These are phyloP conservation scores for Diutina neorugosa DNA, from an alignment of 1,139 yeast genomes.

Conservation along the genomic window DNA sequence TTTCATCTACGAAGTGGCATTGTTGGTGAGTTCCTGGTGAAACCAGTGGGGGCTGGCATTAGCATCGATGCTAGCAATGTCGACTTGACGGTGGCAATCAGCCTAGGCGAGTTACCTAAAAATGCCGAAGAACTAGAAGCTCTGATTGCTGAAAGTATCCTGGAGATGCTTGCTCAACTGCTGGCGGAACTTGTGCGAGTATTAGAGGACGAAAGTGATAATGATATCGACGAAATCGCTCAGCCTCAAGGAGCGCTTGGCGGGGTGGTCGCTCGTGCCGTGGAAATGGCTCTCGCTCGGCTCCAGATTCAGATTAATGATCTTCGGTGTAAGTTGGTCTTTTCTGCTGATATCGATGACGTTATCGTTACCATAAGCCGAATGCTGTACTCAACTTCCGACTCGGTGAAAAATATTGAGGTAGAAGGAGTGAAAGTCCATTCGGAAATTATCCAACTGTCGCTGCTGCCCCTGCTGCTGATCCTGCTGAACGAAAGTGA, in stretches of 20 bases:
- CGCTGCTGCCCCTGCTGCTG: neutral
- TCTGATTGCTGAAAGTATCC: constrained; percentile 12
- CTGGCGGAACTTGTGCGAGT: constrained; percentile 53
- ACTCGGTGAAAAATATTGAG: constrained; percentile 34
- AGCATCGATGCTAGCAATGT: constrained; percentile 46
- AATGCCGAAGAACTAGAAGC: constrained; percentile 14
- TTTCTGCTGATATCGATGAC: constrained; percentile 30
- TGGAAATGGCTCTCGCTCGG: constrained; percentile 58
- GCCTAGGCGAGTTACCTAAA: constrained; percentile 17
- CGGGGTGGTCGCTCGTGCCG: constrained; percentile 49
- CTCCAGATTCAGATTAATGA: constrained; percentile 36
- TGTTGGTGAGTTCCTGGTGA: constrained; percentile 38
- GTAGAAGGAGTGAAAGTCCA: constrained; percentile 24
- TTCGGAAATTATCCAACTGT: neutral
- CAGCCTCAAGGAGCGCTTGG: constrained; percentile 23
- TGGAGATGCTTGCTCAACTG: constrained; percentile 45
- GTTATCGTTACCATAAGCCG: constrained; percentile 31
- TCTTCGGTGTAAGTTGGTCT: constrained; percentile 34
- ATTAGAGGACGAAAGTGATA: constrained; percentile 13
- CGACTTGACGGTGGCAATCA: constrained; percentile 43
- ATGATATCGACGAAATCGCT: constrained; percentile 6
- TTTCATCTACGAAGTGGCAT: constrained; percentile 52
- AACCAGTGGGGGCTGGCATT: constrained; percentile 54
- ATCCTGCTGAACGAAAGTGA: neutral
- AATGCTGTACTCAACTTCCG: constrained; percentile 26